Evolutionary conservation across 208 protist genomes (phyloP).

Genomic region (Acanthamoeba quina): DNA sequence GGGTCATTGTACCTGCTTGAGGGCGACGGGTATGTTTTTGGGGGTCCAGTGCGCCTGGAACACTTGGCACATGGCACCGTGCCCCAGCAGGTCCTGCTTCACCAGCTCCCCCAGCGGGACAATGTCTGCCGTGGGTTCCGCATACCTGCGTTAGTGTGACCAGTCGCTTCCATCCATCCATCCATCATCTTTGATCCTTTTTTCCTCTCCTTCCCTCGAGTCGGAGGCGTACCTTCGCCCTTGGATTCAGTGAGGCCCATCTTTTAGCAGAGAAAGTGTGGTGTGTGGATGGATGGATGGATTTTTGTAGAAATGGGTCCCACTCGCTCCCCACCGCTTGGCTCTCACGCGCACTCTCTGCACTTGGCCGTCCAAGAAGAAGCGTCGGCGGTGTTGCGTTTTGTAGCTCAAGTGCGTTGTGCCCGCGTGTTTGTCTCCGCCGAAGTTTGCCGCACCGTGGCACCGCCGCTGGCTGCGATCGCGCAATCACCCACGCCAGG

Average conservation of each 20-base stretch:
- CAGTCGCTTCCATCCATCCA: not conserved
- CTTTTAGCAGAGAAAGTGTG: no score
- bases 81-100: conserved; percentile 32
- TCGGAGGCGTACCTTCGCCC: not conserved
- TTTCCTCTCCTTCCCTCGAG: not conserved
- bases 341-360: no score
- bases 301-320: no score
- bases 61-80: conserved; percentile 57
- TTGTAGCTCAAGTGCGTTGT: no score
- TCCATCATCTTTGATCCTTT: not conserved
- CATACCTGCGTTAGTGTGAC: not conserved
- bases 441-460: no score
- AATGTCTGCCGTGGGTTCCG: not conserved
- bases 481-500: no score
- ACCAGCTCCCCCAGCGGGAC: conserved; percentile 16
- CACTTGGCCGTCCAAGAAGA: no score
- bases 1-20: conserved; percentile 59
- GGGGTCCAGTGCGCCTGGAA: conserved; percentile 35
- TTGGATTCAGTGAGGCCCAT: conserved; percentile 5
- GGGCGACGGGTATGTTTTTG: conserved; percentile 48
- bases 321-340: no score
- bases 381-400: no score
- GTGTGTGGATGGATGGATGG: no score
- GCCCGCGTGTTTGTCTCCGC: no score
- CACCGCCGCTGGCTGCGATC: no score